Evolutionary conservation across 768 basidiomycete genomes (phyloP).

Genomic region (Sutorius australiensis): DNA sequence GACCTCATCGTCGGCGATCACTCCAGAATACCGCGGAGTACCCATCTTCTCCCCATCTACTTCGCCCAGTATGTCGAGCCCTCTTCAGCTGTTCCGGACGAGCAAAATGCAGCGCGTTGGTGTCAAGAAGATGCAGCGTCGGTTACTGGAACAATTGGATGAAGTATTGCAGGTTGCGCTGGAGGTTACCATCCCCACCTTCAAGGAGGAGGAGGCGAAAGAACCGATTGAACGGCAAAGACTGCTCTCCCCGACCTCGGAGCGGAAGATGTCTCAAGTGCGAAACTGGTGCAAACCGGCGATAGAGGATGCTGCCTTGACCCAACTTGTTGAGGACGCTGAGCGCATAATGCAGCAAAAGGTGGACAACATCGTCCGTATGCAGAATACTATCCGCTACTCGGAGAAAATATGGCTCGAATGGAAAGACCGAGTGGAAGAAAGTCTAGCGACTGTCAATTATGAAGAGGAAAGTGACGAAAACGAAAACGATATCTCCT

Average conservation of each 20-base stretch:
- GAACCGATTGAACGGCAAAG: conserved; percentile 92
- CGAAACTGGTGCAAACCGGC: conserved; percentile 84
- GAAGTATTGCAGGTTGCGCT: conserved; percentile 77
- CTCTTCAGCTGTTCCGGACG: conserved; percentile 71
- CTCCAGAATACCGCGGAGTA: conserved; percentile 84
- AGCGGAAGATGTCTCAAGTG: conserved; percentile 79
- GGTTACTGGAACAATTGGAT: conserved; percentile 80
- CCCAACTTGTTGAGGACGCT: conserved; percentile 79
- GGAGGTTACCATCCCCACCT: conserved; percentile 80
- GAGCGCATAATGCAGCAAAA: conserved; percentile 91
- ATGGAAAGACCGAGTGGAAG: conserved; percentile 88
- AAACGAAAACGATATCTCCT: conserved; percentile 41
- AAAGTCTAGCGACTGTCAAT: conserved; percentile 53
- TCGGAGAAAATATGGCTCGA: conserved; percentile 96
- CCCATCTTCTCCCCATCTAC: conserved; percentile 74
- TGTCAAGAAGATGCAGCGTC: conserved; percentile 77
- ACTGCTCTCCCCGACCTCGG: conserved; percentile 83
- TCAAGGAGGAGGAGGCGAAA: conserved; percentile 88
- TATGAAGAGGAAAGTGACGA: conserved; percentile 47
- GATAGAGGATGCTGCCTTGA: conserved; percentile 81
- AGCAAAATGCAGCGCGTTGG: conserved; percentile 76
- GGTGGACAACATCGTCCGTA: conserved; percentile 88
- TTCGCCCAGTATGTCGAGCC: conserved; percentile 68
- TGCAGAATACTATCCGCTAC: conserved; percentile 97
- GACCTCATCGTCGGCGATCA: conserved; percentile 58